Evolutionary conservation across 202 grass and related monocot species (phyloP), one percentile per base, ranked within the genome.

Genomic region (Carex sylvatica): DNA sequence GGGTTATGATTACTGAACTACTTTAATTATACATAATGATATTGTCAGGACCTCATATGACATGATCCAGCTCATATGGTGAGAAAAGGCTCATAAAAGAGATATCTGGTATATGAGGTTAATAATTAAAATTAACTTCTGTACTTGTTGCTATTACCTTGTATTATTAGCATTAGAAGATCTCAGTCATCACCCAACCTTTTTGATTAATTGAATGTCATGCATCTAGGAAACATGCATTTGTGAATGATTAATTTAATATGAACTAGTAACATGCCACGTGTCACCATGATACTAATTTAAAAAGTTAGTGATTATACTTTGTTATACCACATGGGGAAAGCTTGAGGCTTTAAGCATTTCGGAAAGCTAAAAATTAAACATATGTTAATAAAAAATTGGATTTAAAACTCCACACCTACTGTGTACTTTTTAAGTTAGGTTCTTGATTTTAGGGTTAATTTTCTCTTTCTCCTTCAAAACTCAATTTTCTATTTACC

Each of bases 131-230:
- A 54, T 20, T 14, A 26, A 47, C 19, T 28, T 47, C 7, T 53
- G 20, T 75, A 15, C n/a, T 22, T 75, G 36, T 75, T 75, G 44
- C 23, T 75, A 75, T 49, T 15, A 23, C 44, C 19, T 75, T 53
- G 71, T 16, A 75, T 75, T 75, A 75, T 75, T 54, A 51, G 49
- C 49, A 75, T 24, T 49, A 7, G 12, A 24, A 75, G 40, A 51
- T 75, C 70, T 53, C 4, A 16, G 49, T 75, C 13, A 51, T 28
- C 70, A 23, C 10, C 40, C 33, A 20, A 47, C 33, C 49, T 75
- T 53, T 53, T 75, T 30, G 4, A 20, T 53, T 38, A 38, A 68
- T 36, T 68, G 30, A 38, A 38, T 68, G 65, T 68, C 33, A 68
- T 68, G 31, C 15, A 40, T 38, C 31, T n/a, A 40, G 65, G 65